Base-by-base conservation (phyloP, 306 rosid species). In the Pyrus betulifolia region DNA sequence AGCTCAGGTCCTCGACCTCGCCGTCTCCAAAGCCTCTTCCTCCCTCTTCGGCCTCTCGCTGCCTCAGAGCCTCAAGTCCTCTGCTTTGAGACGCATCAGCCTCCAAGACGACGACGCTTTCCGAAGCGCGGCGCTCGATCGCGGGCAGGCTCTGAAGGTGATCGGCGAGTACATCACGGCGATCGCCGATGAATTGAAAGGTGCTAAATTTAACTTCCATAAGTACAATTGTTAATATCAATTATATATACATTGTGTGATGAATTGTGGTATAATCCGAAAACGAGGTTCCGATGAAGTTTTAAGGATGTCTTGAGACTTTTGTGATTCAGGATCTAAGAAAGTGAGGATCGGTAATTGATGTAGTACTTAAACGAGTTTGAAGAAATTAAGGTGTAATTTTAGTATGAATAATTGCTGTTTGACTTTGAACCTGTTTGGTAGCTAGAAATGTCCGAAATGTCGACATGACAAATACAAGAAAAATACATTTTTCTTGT, bases 121-220 rank as follows among this genome's bases (percentile, higher is more conserved):
- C 80, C 85, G 70, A 3, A 69, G 79, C 21, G 6, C 86, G 10
- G 76, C 69, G 54, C 87, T 87, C 72, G n/a, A 33, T 42, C 75
- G 68, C 33, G 84, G 75, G 3, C 82, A 88, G 68, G 96, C 97
- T 42, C 80, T 87, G 7, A 14, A 78, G 70, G 58, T 83, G 46
- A 79, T 89, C 70, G 66, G 70, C 57, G 87, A 82, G 78, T 95
- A 85, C 85, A 60, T 92, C 84, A 17, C 85, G 57, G 97, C 99
- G 74, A 82, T 95, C 89, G 93, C 97, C 40, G 90, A 92, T 82
- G 84, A 84, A 79, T 86, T 95, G 57, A 75, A 79, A 84, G 97
- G 97, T 95, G 74, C 25, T 8, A 10, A 4, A 58, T 55, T 79
- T 8, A 23, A 58, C 22, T 11, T 60, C 15, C 35, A 3, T 67